Conservation (phyloP, 2,329 filamentous ascomycete genomes). For the Chaetomiaceae sp. region DNA sequence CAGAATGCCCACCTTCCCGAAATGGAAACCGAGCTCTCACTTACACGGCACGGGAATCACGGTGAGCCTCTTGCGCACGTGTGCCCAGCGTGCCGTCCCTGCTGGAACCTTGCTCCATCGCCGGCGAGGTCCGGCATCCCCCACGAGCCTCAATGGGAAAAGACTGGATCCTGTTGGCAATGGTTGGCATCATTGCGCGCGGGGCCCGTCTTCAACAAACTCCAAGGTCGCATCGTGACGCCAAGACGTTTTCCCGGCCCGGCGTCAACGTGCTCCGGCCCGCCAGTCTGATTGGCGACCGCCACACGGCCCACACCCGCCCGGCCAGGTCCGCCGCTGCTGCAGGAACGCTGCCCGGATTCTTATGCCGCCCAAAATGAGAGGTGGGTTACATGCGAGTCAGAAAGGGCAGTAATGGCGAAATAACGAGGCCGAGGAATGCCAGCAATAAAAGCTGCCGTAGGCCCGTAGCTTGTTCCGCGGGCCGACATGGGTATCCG, state of each 20-base stretch:
- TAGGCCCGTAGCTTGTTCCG: neutral
- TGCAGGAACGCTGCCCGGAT: slow-evolving; percentile 13
- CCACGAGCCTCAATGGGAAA: neutral
- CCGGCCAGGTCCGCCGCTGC: slow-evolving; percentile 2
- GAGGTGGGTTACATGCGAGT: neutral
- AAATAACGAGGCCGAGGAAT: too few relatives aligned
- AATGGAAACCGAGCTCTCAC: neutral
- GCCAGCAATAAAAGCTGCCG: too few relatives aligned
- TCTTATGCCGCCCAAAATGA: neutral
- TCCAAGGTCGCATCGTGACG: neutral
- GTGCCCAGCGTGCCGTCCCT: neutral
- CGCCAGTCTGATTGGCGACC: slow-evolving; percentile 21
- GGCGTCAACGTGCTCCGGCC: slow-evolving; percentile 19
- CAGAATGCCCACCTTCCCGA: slow-evolving; percentile 5
- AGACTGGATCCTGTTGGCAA: neutral
- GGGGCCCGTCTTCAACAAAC: neutral
- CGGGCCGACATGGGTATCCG: neutral
- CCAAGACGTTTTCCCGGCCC: slow-evolving; percentile 8
- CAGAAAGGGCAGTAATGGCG: neutral
- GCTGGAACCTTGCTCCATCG: neutral
- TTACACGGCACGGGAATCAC: slow-evolving; percentile 13
- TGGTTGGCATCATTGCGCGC: neutral
- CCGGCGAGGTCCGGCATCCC: neutral
- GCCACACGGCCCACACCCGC: slow-evolving; percentile 2
- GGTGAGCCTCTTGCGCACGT: slow-evolving; percentile 15